Evolutionary conservation across 1,284 basidiomycete species (phyloP).

Genomic region (Malassezia dermatis): DNA sequence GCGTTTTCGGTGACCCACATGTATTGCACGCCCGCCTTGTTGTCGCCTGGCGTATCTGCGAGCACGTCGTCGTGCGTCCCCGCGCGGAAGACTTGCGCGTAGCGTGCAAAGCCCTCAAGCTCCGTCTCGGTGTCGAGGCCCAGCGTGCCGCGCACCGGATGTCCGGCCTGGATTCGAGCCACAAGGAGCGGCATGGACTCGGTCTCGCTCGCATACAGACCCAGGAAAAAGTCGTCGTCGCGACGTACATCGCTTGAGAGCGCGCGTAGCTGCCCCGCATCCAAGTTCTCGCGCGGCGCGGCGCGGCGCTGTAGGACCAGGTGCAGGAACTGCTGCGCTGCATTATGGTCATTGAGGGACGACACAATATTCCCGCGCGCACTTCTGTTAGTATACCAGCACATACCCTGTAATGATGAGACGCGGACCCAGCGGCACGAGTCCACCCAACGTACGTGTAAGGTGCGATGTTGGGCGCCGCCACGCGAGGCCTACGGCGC

Average conservation of each 20-base stretch:
- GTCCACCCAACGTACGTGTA: conserved; percentile 53
- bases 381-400: conserved; percentile 47
- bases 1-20: not conserved
- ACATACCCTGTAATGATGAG: conserved; percentile 57
- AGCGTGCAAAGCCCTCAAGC: not conserved
- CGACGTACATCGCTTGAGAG: conserved; percentile 12
- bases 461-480: conserved; percentile 35
- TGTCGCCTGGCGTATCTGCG: not conserved
- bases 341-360: conserved; percentile 58
- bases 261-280: conserved; percentile 3
- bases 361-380: conserved; percentile 71
- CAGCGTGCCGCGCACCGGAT: conserved; percentile 17
- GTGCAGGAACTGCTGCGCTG: conserved; percentile 59
- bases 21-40: not conserved
- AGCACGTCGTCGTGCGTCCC: not conserved
- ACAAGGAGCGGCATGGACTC: not conserved
- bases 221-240: conserved; percentile 13
- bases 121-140: conserved; percentile 11
- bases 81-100: conserved; percentile 4
- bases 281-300: not conserved
- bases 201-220: not conserved
- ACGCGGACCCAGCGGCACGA: conserved; percentile 54
- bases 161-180: conserved; percentile 6
- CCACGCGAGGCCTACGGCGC: conserved; percentile 65
- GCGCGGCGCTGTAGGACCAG: not conserved